Evolutionary conservation across 2,329 filamentous ascomycete genomes (phyloP), one percentile per base, ranked within the genome.

Genomic region (Colletotrichum trifolii): DNA sequence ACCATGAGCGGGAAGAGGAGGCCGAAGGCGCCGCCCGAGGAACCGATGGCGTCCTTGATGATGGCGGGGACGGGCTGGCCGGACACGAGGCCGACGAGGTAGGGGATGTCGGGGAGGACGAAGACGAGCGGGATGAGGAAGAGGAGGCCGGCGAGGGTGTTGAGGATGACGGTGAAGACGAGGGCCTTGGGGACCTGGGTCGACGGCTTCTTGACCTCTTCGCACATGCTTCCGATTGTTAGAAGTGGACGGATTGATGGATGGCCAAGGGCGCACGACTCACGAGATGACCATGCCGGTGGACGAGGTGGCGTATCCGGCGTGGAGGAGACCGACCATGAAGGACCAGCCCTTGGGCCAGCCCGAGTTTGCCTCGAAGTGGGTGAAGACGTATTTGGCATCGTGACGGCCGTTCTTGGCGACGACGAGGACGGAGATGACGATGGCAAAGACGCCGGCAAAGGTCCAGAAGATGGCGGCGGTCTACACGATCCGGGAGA

Each of bases 281-380:
- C 79, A 90, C 87, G 88, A 91, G 74, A 93, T 90, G 64, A 93
- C 90, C 91, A 93, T 93, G 77, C 91, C 91, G 0, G 90, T 92
- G 13, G 89, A 91, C 4, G 90, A 92, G 12, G 90, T 92, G 49
- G 89, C 89, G 72, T 93, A 92, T 67, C 87, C 90, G 54, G 88
- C 90, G 71, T 92, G 90, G 17, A 92, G 81, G 35, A 93, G 82
- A 73, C 90, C 90, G 64, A 93, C 87, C 73, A 86, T 88, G 79
- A 91, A 92, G 4, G 89, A 89, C 90, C 90, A 92, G 71, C 90
- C 90, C 46, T 84, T 80, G 4, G 82, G 79, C 90, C 91, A 94
- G 63, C 90, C 90, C 4, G 90, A 91, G 65, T 83, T 84, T 34
- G 83, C 80, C 73, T 91, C 88, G 71, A 93, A 92, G 71, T 89